Evolutionary conservation across 306 rosid genomes (phyloP), one percentile per base, ranked within the genome.

Genomic region (Dalbergia oliveri): DNA sequence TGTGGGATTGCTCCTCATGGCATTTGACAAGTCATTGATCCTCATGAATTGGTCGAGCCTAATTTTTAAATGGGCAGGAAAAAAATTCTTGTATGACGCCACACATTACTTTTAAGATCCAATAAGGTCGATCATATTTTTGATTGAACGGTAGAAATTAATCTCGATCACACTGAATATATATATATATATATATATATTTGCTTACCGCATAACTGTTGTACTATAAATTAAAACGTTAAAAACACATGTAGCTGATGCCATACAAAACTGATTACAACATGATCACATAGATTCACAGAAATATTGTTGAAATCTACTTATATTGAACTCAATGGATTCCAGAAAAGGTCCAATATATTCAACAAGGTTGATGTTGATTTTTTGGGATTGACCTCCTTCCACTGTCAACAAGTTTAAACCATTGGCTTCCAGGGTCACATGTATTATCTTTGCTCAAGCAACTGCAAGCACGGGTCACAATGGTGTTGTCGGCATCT

Each of bases 381-480:
- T 5, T 10, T 49, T 11, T 14, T 2, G 69, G 9, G 34, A 21
- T 49, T 18, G 89, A 69, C 50, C 83, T 81, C 57, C 77, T 82
- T 1, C 93, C 86, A 44, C 90, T 89, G 51, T 89, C 90, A 23
- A 93, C 91, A 15, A 93, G 90, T 69, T 88, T 90, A 84, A 93
- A 93, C 99, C 98, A 93, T 49, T 95, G 99, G 86, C 89, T 91
- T 34, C 43, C 87, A 0, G 98, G 98, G 84, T 93, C 92, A 16
- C 99, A 94, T 4, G 71, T 18, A 1, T 9, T 59, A 43, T 91
- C 97, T 26, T 69, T 39, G 60, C 81, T 84, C 73, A 94, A 78
- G 72, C 99, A 94, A 75, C 88, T 94, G 81, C 99, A 94, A 37
- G 82, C 72, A 75, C 82, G 93, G 50, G 98, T 91, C 76, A 93